Evolutionary conservation across 148 eudicot species (phyloP).

Genomic region (Fagopyrum homotropicum): DNA sequence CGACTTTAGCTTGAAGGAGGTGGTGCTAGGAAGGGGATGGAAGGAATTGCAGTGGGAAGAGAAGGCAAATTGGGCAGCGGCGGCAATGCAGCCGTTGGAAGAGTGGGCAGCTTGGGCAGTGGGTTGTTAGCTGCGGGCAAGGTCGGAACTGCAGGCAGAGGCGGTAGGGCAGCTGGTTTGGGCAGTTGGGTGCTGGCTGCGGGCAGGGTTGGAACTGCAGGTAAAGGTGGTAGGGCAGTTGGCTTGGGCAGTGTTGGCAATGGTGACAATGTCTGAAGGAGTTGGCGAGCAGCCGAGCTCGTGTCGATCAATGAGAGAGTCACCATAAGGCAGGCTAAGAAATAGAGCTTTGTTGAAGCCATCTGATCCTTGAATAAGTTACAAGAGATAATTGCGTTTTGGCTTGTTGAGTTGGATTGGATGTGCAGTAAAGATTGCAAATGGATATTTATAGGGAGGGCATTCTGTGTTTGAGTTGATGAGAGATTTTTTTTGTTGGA

Average conservation of each 20-base stretch:
- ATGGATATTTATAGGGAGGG: not conserved
- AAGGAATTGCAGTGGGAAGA: not conserved
- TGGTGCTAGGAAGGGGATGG: conserved; percentile 12
- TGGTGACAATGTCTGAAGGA: conserved; percentile 3
- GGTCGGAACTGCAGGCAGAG: not conserved
- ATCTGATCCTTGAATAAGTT: not conserved
- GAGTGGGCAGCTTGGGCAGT: not conserved
- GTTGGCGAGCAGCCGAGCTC: not conserved
- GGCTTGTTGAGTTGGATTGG: not conserved
- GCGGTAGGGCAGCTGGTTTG: not conserved
- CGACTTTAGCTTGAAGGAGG: conserved; percentile 14
- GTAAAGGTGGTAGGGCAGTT: no score
- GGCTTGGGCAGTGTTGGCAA: conserved; percentile 6
- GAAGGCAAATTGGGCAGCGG: not conserved
- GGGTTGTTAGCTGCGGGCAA: not conserved
- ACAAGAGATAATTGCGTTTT: not conserved
- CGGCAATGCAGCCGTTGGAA: not conserved
- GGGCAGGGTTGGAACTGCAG: no score
- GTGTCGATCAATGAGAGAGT: not conserved
- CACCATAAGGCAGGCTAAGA: not conserved
- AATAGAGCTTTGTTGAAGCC: not conserved
- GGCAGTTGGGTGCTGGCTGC: no score
- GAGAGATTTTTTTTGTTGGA: conserved; percentile 3
- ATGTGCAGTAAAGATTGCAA: not conserved
- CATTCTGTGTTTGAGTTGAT: conserved; percentile 4